phyloP scores from a whole-genome alignment of 257 asterid genomes.

The Thymus mandschuricus region DNA sequence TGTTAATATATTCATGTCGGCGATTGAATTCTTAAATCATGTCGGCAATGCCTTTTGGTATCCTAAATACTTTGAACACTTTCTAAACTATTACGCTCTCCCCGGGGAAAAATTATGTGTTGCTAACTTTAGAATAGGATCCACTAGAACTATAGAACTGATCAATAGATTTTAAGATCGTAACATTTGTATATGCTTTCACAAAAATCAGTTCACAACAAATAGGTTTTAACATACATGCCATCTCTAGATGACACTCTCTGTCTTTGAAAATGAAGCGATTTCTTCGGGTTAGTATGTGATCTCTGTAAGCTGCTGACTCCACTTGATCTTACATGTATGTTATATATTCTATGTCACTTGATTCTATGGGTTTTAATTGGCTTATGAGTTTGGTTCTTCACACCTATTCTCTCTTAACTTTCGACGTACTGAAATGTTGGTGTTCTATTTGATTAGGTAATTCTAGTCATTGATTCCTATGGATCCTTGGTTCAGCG shows the following conservation, averaged over 20 bases:
- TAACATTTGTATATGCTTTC: not conserved
- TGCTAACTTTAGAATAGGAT: not conserved
- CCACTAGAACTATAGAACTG: not conserved
- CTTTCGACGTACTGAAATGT: constrained; percentile 29
- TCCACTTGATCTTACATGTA: constrained; percentile 3
- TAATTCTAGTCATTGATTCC: constrained; percentile 18
- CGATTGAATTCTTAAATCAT: too few relatives aligned
- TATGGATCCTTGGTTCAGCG: constrained; percentile 64
- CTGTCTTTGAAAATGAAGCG: not conserved
- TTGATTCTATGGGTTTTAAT: constrained; percentile 2
- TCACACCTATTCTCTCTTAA: not conserved
- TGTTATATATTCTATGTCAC: not conserved
- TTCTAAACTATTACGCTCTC: not conserved
- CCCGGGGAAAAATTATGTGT: too few relatives aligned
- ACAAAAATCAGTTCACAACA: not conserved
- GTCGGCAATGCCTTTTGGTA: not conserved
- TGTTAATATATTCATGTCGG: too few relatives aligned
- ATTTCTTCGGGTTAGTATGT: not conserved
- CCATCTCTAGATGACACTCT: not conserved
- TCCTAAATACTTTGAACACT: not conserved
- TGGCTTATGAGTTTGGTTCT: not conserved
- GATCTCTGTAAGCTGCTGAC: not conserved
- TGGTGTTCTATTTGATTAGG: constrained; percentile 29
- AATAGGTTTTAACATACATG: not conserved
- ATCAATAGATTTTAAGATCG: not conserved